A percentile compares a stretch with the other conserved stretches of the same genome.
Conservation (phyloP, 345 rosid genomes). For the Clausena lansium region DNA sequence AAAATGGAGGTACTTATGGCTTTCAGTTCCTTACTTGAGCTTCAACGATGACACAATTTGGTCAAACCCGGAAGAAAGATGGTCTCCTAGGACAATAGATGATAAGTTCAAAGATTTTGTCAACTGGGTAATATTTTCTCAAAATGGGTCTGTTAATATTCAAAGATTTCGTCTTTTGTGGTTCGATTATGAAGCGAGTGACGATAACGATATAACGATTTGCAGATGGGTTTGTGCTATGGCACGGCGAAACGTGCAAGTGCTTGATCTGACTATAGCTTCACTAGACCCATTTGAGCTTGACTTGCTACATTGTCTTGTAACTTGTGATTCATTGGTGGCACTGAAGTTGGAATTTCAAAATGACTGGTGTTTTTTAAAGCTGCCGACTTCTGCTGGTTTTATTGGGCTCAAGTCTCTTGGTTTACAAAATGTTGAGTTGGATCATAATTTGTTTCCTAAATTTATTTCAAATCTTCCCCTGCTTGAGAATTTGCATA, state of each 20-base stretch:
- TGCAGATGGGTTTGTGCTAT: background rate
- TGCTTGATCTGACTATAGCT: background rate
- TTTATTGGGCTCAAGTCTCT: background rate
- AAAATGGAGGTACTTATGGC: slow-evolving; percentile 3
- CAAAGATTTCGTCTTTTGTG: background rate
- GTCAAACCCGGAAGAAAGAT: background rate
- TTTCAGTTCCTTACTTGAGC: background rate
- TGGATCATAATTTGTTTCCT: background rate
- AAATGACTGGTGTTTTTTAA: too few relatives aligned
- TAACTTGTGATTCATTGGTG: background rate
- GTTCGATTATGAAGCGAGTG: too few relatives aligned
- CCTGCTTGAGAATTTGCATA: too few relatives aligned
- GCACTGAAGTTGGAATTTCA: background rate
- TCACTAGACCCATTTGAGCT: too few relatives aligned
- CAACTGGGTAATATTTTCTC: background rate
- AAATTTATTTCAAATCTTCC: too few relatives aligned
- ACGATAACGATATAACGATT: background rate
- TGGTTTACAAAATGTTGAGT: background rate
- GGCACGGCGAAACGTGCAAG: background rate
- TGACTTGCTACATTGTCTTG: background rate
- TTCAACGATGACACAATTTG: background rate
- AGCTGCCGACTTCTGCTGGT: too few relatives aligned
- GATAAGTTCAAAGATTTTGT: background rate
- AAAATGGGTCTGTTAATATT: background rate
- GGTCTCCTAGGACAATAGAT: too few relatives aligned